Evolutionary conservation across 495 filamentous ascomycete species (phyloP), one percentile per base, ranked within the genome.

Genomic region (Penicillium canariense): DNA sequence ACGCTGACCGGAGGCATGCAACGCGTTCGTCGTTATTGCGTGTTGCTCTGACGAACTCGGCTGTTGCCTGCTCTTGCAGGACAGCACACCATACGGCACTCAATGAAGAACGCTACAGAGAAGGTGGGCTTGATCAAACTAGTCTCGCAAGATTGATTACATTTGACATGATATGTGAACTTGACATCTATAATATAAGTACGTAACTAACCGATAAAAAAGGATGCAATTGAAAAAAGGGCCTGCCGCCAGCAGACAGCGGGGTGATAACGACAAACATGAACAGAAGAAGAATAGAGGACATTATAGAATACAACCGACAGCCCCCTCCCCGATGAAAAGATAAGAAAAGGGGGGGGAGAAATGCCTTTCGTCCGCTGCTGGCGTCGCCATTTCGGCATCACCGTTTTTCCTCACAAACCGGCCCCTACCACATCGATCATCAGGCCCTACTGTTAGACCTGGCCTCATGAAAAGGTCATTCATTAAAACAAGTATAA

Each of bases 401-500:
- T 31, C 27, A 9, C 46, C 49, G 39, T 48, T 35, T 46, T 42
- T 12, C 54, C 55, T 48, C 39, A 54, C 47, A 57, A 43, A 56
- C 60, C 27, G 53, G 50, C 50, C 50, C 54, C 58, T 67, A 55
- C 51, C 62, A 45, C 65, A 56, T 65, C 52, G 48, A 60, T 48
- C 64, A 60, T 59, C 58, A 68, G 59, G 62, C 59, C 50, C 55
- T 60, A 64, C 59, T 48, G 61, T 58, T 55, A 54, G 63, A 62
- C 59, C 70, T 68, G 67, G 65, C 61, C 63, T 75, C 70, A 63
- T 73, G 65, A 75, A 58, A 48, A 58, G 67, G 65, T 75, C 72
- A 68, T 75, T 73, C 63, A 75, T 75, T 75, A 75, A 75, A 48
- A 71, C 59, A 62, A 48, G 51, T 66, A 68, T 69, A 70, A 50